A percentile compares a stretch with the other conserved stretches of the same genome.
Evolutionary conservation across 78 protist species (phyloP).

Genomic region (Polysphondylium violaceum): DNA sequence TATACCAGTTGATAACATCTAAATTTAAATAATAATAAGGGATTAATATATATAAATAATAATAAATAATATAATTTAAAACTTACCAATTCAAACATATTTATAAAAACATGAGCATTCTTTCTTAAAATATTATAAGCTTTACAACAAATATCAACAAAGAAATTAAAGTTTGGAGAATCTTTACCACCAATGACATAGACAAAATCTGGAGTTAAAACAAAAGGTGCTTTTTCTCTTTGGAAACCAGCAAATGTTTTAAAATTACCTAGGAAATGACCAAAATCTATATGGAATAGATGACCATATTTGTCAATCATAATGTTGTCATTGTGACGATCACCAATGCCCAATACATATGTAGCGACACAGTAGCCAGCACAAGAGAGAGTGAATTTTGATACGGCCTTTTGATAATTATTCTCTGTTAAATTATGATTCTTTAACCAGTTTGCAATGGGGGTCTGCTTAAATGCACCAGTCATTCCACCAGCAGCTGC

Average conservation of each 20-base stretch:
- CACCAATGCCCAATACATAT: conserved; percentile 98
- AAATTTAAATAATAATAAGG: background rate
- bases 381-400: conserved; percentile 86
- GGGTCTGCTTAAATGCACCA: conserved; percentile 88
- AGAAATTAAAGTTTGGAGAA: conserved; percentile 71
- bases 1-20: conserved; percentile 91
- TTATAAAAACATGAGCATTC: conserved; percentile 89
- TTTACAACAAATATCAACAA: conserved; percentile 79
- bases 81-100: conserved; percentile 88
- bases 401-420: conserved; percentile 51
- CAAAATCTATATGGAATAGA: conserved; percentile 98
- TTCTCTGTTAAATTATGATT: conserved; percentile 73
- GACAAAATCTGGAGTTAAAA: conserved; percentile 95
- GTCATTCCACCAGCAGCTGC: conserved; percentile 87
- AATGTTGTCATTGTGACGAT: conserved; percentile 97
- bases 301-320: conserved; percentile 88
- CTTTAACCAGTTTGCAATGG: conserved; percentile 90
- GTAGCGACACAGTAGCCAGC: conserved; percentile 98
- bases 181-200: conserved; percentile 89
- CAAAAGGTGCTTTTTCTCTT: conserved; percentile 96
- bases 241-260: conserved; percentile 87
- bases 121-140: conserved; percentile 91
- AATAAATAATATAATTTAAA: background rate
- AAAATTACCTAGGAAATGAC: conserved; percentile 96
- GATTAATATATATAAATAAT: background rate